Conservation (phyloP, 164 flowering plant species). For the Magnolia officinalis region DNA sequence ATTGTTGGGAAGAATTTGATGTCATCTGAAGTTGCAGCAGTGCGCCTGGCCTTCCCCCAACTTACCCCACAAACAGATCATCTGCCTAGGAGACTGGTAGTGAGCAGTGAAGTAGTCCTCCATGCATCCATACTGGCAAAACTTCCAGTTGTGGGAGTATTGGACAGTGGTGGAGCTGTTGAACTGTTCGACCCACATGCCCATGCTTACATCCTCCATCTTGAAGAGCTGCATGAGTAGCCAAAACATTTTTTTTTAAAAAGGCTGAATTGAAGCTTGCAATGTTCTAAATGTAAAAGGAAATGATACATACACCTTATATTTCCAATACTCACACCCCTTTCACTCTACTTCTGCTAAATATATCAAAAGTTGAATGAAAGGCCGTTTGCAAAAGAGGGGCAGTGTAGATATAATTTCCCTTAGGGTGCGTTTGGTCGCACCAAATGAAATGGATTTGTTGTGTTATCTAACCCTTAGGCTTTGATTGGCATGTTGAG, state of each 20-base stretch:
- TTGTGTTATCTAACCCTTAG: slow-evolving; percentile 52
- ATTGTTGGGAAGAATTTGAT: background rate
- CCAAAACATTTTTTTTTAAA: background rate
- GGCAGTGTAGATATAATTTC: background rate
- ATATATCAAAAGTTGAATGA: background rate
- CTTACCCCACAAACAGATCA: slow-evolving; percentile 91
- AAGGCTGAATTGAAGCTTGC: background rate
- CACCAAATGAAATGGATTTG: background rate
- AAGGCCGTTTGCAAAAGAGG: background rate
- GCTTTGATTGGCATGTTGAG: slow-evolving; percentile 59
- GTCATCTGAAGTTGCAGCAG: slow-evolving; percentile 82
- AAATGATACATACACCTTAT: background rate
- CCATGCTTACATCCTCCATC: slow-evolving; percentile 99
- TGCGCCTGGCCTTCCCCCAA: slow-evolving; percentile 58
- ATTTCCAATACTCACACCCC: background rate
- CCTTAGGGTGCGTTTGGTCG: background rate
- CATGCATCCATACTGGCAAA: slow-evolving; percentile 92
- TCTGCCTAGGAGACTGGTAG: slow-evolving; percentile 97
- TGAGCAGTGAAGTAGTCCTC: slow-evolving; percentile 83
- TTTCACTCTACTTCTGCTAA: background rate
- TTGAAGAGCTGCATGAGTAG: slow-evolving; percentile 64
- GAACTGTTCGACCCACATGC: slow-evolving; percentile 94
- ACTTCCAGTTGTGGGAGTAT: slow-evolving; percentile 88
- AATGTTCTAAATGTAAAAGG: background rate
- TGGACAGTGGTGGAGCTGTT: slow-evolving; percentile 68